Percentiles rank a stretch among this genome's conserved stretches.
These are phyloP conservation scores for Clonostachys chloroleuca DNA, from an alignment of 2,329 filamentous ascomycete species.

Conservation along the genomic window DNA sequence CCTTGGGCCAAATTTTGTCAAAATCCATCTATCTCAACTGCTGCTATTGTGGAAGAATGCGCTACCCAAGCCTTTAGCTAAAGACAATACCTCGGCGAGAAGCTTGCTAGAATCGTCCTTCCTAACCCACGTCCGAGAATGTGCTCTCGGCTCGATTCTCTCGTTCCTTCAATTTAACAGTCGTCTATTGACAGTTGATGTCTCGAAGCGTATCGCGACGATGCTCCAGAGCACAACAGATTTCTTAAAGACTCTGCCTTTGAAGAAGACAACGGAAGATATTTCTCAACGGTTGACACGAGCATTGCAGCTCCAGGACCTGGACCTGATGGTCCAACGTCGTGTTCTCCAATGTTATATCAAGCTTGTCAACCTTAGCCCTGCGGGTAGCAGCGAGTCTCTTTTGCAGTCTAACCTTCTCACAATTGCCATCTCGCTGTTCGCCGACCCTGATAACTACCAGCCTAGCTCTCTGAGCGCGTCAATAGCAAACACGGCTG, in stretches of 20 bases:
- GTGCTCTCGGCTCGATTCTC: slow-evolving; percentile 84
- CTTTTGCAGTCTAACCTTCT: slow-evolving; percentile 88
- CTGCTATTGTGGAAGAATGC: slow-evolving; percentile 97
- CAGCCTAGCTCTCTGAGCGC: slow-evolving; percentile 80
- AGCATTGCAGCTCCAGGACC: slow-evolving; percentile 81
- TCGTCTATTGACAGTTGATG: slow-evolving; percentile 85
- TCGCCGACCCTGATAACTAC: slow-evolving; percentile 90
- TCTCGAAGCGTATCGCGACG: slow-evolving; percentile 83
- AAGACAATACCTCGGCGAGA: slow-evolving; percentile 81
- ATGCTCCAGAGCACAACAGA: slow-evolving; percentile 95
- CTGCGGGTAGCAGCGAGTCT: slow-evolving; percentile 78
- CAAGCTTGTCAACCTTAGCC: slow-evolving; percentile 83
- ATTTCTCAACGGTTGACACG: slow-evolving; percentile 78
- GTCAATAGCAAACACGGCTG: slow-evolving; percentile 85
- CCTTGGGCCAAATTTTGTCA: slow-evolving; percentile 94
- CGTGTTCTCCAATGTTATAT: slow-evolving; percentile 94
- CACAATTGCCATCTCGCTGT: slow-evolving; percentile 83
- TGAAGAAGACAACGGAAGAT: slow-evolving; percentile 83
- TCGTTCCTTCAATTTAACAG: slow-evolving; percentile 93
- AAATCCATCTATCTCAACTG: slow-evolving; percentile 93
- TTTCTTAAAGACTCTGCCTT: slow-evolving; percentile 81
- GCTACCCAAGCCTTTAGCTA: slow-evolving; percentile 87
- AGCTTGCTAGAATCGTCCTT: slow-evolving; percentile 88
- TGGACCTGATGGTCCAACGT: slow-evolving; percentile 88
- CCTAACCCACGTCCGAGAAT: slow-evolving; percentile 90